These are phyloP conservation scores for Pisolithus tinctorius DNA, from an alignment of 768 basidiomycete species.

Conservation along the genomic window DNA sequence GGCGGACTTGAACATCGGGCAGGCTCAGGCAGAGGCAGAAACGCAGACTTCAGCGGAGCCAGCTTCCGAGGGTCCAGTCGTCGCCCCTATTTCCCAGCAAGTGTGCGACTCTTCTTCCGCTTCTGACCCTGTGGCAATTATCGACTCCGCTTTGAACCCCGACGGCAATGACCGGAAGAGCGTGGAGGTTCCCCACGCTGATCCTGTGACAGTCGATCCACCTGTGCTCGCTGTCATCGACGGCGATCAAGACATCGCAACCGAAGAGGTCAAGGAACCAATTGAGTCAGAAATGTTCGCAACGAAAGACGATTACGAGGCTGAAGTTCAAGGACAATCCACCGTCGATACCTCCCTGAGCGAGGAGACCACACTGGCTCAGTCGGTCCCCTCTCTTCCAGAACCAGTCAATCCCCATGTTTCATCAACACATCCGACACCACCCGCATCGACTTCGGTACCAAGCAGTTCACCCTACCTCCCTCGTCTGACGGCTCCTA, in stretches of 20 bases:
- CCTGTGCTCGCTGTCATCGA: conserved; percentile 5
- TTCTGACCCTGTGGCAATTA: neutral
- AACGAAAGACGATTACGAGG: conserved; percentile 48
- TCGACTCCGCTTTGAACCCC: conserved; percentile 1
- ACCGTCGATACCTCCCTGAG: conserved; percentile 9
- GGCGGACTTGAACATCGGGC: neutral
- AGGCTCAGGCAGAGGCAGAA: neutral
- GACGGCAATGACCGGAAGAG: conserved; percentile 1
- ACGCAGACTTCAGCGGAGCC: neutral
- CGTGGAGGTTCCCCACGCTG: neutral
- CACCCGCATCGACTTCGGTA: conserved; percentile 39
- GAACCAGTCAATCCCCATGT: conserved; percentile 21
- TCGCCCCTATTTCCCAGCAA: neutral
- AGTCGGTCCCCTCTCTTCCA: conserved; percentile 17
- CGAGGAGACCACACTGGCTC: conserved; percentile 39
- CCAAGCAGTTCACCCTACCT: conserved; percentile 42
- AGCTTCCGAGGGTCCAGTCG: neutral
- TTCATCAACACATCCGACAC: neutral
- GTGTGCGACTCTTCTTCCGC: neutral
- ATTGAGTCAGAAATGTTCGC: conserved; percentile 43
- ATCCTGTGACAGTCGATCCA: conserved; percentile 6
- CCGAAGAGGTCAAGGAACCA: conserved; percentile 33
- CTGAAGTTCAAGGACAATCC: conserved; percentile 18
- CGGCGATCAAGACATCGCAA: conserved; percentile 31
- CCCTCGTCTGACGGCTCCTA: conserved; percentile 62